Base-by-base conservation (phyloP, 2,329 filamentous ascomycete species). In the Mycogone perniciosa region DNA sequence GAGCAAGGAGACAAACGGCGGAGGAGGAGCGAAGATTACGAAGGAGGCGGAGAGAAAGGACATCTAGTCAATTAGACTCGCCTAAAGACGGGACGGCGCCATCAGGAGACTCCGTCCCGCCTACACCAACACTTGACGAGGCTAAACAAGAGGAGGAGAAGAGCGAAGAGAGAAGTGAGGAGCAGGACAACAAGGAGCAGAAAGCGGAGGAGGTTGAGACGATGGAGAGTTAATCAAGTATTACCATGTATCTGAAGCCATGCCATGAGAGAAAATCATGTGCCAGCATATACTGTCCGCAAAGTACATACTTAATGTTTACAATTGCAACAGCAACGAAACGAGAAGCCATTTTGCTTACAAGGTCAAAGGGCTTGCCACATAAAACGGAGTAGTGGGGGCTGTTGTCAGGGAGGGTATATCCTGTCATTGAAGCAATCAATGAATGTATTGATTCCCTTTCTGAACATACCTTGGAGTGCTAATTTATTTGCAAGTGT, bases 1-100 rank as follows among this genome's bases (percentile, higher is more conserved):
- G 73, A 65, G 69, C 73, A 55, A 66, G 77, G 60, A 72, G 86
- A 62, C 86, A 91, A 64, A 89, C 82, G 54, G 88, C 88, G 2
- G 88, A 93, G 59, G 86, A 89, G 56, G 89, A 95, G 68, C 75
- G 89, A 48, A 78, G 82, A 51, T 74, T 80, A 56, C 72, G 88
- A 39, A 73, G 89, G 59, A 71, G 86, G 56, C 74, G 88, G 59
- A 74, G 87, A 56, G 80, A 86, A 53, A 85, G 81, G 61, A 75
- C 77, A 7, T 67, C 69, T 9, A 73, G 57, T 41, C 60, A 65
- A 41, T 45, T 58, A 10, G 63, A 67, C 6, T 61, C 65, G 31
- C 42, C 48, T 20, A 57, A 56, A 34, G 60, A 54, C 30, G 57
- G 63, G 20, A 59, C 62, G 20, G 44, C 54, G 26, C 53, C 59